These are phyloP conservation scores for Russula lepida DNA, from an alignment of 768 basidiomycete genomes.

Conservation along the genomic window DNA sequence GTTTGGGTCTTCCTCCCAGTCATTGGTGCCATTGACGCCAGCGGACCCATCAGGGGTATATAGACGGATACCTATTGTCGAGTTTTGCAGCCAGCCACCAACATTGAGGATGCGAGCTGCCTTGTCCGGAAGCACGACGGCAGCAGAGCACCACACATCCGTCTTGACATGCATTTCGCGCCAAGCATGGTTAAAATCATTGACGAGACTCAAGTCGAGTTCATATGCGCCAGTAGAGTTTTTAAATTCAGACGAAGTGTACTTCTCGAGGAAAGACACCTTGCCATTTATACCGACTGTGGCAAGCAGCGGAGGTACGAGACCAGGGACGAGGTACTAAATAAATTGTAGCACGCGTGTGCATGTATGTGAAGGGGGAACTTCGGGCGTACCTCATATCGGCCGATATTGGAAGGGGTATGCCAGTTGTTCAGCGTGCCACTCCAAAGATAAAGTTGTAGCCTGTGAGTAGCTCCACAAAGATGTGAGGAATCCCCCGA, in stretches of 20 bases:
- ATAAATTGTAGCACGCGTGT: background rate
- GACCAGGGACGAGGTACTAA: conserved; percentile 44
- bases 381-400: conserved; percentile 53
- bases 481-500: conserved; percentile 62
- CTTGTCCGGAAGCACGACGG: conserved; percentile 67
- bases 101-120: conserved; percentile 57
- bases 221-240: conserved; percentile 79
- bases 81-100: conserved; percentile 63
- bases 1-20: conserved; percentile 68
- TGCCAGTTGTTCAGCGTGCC: conserved; percentile 51
- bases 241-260: conserved; percentile 48
- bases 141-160: conserved; percentile 74
- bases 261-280: conserved; percentile 71
- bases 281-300: conserved; percentile 78
- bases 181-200: conserved; percentile 47
- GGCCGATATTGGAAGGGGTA: conserved; percentile 53
- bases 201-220: conserved; percentile 51
- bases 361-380: background rate
- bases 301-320: conserved; percentile 65
- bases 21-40: conserved; percentile 65
- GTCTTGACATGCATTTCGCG: conserved; percentile 68
- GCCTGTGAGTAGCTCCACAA: conserved; percentile 50
- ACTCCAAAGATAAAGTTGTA: conserved; percentile 33
- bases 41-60: conserved; percentile 61
- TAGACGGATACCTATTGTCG: conserved; percentile 64